Percentiles rank a stretch among this genome's conserved stretches.
phyloP scores from a whole-genome alignment of 2,329 filamentous ascomycete species.

The Chaetomium olivaceum region DNA sequence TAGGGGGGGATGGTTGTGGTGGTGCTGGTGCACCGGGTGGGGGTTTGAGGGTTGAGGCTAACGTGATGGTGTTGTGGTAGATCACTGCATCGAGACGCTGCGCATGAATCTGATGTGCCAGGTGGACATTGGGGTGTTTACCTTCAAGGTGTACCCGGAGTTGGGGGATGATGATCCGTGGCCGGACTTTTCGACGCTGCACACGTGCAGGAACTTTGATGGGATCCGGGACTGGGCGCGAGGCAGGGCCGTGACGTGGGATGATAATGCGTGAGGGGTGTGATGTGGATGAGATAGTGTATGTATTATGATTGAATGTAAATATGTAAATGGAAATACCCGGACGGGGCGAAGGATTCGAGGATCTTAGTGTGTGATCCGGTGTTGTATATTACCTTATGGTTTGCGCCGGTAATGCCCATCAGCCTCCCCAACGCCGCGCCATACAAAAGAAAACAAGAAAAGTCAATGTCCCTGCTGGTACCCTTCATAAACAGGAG shows the following conservation, averaged over 20 bases:
- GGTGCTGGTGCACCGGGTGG: too few species aligned
- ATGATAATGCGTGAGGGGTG: constrained; percentile 7
- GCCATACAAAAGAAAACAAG: not conserved
- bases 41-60: not conserved
- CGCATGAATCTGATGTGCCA: constrained; percentile 19
- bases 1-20: too few species aligned
- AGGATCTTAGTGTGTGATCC: too few species aligned
- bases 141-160: constrained; percentile 15
- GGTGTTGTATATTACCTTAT: too few species aligned
- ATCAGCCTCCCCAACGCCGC: not conserved
- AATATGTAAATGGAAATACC: too few species aligned
- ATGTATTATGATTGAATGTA: not conserved
- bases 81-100: constrained; percentile 14
- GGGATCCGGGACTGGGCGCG: constrained; percentile 13
- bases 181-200: constrained; percentile 19
- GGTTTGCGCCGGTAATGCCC: too few species aligned
- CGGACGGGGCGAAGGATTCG: too few species aligned
- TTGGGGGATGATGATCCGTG: constrained; percentile 18
- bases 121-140: constrained; percentile 17
- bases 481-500: not conserved
- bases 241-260: constrained; percentile 11
- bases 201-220: constrained; percentile 16
- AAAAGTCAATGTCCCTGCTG: not conserved
- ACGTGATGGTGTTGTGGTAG: not conserved
- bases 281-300: not conserved